Conservation (phyloP, 2,329 filamentous ascomycete genomes). For the Cytospora schulzeri region DNA sequence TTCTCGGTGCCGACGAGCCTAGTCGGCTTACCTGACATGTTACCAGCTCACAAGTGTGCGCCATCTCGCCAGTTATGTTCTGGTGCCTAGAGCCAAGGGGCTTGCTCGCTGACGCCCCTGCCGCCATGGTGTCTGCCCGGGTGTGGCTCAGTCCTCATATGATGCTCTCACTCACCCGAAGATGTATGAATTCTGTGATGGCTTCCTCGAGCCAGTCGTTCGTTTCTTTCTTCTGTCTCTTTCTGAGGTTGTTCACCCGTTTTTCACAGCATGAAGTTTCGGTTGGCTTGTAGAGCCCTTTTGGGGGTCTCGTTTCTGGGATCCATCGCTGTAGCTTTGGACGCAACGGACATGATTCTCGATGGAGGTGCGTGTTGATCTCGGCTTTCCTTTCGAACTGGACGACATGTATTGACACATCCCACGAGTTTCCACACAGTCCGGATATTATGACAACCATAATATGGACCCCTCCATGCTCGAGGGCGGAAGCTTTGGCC, state of each 20-base stretch:
- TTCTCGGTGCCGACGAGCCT: background rate
- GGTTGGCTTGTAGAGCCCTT: background rate
- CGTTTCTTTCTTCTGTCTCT: background rate
- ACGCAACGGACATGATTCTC: background rate
- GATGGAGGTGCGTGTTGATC: background rate
- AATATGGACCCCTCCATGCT: conserved; percentile 43
- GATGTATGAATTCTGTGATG: background rate
- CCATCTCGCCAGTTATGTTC: background rate
- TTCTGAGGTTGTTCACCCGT: background rate
- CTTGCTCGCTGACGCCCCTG: background rate
- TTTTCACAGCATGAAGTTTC: background rate
- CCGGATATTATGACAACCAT: conserved; percentile 40
- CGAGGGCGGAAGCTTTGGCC: conserved; percentile 35
- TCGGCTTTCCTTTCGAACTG: background rate
- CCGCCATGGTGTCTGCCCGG: background rate
- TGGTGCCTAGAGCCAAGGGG: background rate
- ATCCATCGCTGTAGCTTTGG: background rate
- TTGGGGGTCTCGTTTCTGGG: background rate
- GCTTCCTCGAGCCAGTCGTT: background rate
- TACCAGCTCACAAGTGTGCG: background rate
- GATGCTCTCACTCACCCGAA: background rate
- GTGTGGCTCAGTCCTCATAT: background rate
- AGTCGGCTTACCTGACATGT: background rate
- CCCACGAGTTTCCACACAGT: conserved; percentile 29
- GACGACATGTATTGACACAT: background rate